These are phyloP conservation scores for Chaetoceros tenuissimus DNA, from an alignment of 108 stramenopile species.

Conservation along the genomic window DNA sequence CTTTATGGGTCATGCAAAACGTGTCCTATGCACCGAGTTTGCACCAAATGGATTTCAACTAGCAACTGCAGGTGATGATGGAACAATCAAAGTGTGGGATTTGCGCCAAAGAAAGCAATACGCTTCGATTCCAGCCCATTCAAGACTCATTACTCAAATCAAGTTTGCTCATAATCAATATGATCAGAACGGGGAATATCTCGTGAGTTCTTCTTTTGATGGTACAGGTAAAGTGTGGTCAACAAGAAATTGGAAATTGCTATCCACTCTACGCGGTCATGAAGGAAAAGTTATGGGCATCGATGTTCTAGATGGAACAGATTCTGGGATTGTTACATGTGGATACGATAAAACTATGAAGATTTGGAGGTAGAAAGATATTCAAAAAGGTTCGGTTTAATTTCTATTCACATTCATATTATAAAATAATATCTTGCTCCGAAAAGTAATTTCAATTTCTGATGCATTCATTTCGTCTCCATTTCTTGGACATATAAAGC, in stretches of 20 bases:
- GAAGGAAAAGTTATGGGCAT: conserved; percentile 93
- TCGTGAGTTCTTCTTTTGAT: conserved; percentile 91
- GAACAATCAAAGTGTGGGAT: conserved; percentile 93
- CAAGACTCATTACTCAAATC: conserved; percentile 82
- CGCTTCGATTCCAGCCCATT: conserved; percentile 92
- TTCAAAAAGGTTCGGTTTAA: too few relatives aligned
- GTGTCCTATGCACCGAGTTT: conserved; percentile 76
- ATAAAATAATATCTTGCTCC: background rate
- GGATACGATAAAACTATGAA: conserved; percentile 89
- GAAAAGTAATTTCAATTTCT: background rate
- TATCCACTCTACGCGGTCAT: conserved; percentile 84
- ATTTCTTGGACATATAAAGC: too few relatives aligned
- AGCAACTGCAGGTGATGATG: conserved; percentile 92
- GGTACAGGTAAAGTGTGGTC: conserved; percentile 87
- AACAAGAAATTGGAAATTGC: conserved; percentile 78
- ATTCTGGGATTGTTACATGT: conserved; percentile 56
- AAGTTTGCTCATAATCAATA: conserved; percentile 48
- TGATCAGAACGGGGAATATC: conserved; percentile 60
- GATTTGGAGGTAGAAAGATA: conserved; percentile 67
- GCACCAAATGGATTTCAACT: conserved; percentile 89
- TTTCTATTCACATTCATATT: background rate
- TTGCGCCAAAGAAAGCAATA: conserved; percentile 66
- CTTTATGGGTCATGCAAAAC: conserved; percentile 78
- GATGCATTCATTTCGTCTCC: too few relatives aligned
- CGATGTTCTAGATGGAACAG: conserved; percentile 40